Percentiles rank a stretch among this genome's conserved stretches.
Conservation (phyloP, 345 rosid species). For the Eucalyptus regnans region DNA sequence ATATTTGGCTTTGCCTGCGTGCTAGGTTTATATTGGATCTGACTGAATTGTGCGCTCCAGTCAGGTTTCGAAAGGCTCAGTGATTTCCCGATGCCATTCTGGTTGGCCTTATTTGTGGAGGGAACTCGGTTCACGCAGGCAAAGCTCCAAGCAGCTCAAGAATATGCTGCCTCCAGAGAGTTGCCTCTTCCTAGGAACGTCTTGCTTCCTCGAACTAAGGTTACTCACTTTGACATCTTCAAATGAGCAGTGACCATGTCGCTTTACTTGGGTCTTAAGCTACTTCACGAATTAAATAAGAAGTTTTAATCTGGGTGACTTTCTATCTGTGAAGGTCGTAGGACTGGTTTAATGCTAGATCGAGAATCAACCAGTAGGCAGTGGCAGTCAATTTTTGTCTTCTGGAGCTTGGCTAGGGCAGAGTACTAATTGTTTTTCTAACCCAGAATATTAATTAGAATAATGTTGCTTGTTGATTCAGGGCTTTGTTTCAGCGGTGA, state of each 20-base stretch:
- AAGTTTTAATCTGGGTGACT: not conserved
- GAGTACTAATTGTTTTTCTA: not conserved
- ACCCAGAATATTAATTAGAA: not conserved
- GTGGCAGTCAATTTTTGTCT: not conserved
- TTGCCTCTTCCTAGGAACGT: constrained; percentile 87
- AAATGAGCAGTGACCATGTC: not conserved
- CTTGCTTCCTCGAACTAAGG: constrained; percentile 95
- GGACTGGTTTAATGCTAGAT: not conserved
- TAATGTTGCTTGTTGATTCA: constrained; percentile 11
- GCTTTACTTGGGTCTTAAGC: not conserved
- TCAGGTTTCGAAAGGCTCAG: constrained; percentile 65
- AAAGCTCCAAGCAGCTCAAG: constrained; percentile 89
- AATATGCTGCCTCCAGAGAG: constrained; percentile 70
- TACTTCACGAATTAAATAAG: not conserved
- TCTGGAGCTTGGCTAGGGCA: not conserved
- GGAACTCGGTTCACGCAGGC: constrained; percentile 95
- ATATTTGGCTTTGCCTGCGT: not conserved
- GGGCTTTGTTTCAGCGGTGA: constrained; percentile 95
- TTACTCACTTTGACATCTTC: not conserved
- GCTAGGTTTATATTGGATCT: not conserved
- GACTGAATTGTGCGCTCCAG: constrained; percentile 38
- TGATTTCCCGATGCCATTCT: constrained; percentile 86
- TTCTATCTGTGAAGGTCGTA: not conserved
- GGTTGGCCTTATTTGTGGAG: constrained; percentile 97
- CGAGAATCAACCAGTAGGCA: not conserved